These are phyloP conservation scores for Leccinellum rugosiceps DNA, from an alignment of 768 basidiomycete species.

Conservation along the genomic window DNA sequence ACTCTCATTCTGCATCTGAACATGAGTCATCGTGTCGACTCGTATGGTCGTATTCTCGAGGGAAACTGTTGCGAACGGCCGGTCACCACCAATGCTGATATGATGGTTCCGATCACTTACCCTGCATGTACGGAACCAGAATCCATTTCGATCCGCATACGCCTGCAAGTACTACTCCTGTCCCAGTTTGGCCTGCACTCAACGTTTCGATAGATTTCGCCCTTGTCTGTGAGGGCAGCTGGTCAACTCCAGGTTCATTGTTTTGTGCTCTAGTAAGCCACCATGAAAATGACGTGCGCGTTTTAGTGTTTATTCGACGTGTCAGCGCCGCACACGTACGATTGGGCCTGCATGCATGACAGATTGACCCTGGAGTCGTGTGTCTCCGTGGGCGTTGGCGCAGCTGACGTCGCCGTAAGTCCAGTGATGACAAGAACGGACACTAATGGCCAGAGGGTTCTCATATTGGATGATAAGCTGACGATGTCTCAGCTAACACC, in stretches of 20 bases:
- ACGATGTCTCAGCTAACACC: not conserved
- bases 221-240: not conserved
- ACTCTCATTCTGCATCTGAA: not conserved
- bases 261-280: slow-evolving; percentile 6
- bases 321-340: slow-evolving; percentile 11
- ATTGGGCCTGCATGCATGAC: not conserved
- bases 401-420: slow-evolving; percentile 8
- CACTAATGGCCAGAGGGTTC: not conserved
- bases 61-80: slow-evolving; percentile 7
- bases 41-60: not conserved
- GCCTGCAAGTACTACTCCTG: not conserved
- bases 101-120: slow-evolving; percentile 6
- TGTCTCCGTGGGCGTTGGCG: slow-evolving; percentile 15
- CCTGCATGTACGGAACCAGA: slow-evolving; percentile 8
- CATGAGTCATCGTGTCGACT: not conserved
- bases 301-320: not conserved
- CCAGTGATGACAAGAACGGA: slow-evolving; percentile 4
- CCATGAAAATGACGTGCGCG: not conserved
- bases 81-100: slow-evolving; percentile 2
- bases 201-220: not conserved
- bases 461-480: slow-evolving; percentile 4
- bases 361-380: slow-evolving; percentile 9
- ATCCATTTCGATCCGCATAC: slow-evolving; percentile 8
- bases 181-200: not conserved
- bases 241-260: not conserved